These are phyloP conservation scores for Rutstroemia sp. DNA, from an alignment of 2,329 filamentous ascomycete species.

Conservation along the genomic window DNA sequence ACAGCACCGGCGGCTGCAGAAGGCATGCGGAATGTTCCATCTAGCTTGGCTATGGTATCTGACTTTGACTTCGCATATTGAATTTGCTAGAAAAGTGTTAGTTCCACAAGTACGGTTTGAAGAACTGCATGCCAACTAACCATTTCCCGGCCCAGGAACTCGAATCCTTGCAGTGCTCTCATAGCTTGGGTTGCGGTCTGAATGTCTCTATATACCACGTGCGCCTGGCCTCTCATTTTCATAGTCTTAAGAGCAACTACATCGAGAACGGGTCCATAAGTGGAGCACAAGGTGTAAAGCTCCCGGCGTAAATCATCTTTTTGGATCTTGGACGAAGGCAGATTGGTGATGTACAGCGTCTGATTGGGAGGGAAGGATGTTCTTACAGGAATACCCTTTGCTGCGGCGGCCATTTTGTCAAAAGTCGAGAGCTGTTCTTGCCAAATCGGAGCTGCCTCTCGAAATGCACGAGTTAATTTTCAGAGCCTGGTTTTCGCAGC, in stretches of 20 bases:
- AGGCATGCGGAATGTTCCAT: constrained; percentile 78
- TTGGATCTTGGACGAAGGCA: constrained; percentile 78
- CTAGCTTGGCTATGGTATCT: constrained; percentile 80
- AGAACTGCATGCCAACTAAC: constrained; percentile 44
- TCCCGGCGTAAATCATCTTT: constrained; percentile 81
- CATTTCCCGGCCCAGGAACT: constrained; percentile 78
- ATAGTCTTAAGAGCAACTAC: constrained; percentile 81
- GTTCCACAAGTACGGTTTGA: not conserved
- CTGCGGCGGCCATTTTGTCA: constrained; percentile 1
- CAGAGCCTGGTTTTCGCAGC: constrained; percentile 3
- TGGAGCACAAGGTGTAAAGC: constrained; percentile 89
- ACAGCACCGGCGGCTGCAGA: constrained; percentile 46
- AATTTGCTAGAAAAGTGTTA: constrained; percentile 59
- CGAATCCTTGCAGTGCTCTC: constrained; percentile 77
- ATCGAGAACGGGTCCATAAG: constrained; percentile 87
- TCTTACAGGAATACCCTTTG: not conserved
- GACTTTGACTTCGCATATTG: constrained; percentile 87
- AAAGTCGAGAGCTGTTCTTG: not conserved
- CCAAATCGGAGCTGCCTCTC: not conserved
- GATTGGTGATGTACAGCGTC: constrained; percentile 82
- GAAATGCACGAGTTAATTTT: constrained; percentile 3
- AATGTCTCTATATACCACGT: constrained; percentile 82
- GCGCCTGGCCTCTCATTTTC: constrained; percentile 94
- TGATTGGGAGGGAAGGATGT: constrained; percentile 56
- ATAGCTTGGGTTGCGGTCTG: constrained; percentile 92